Conservation (phyloP, 495 filamentous ascomycete species). For the Aspergillus panamensis region DNA sequence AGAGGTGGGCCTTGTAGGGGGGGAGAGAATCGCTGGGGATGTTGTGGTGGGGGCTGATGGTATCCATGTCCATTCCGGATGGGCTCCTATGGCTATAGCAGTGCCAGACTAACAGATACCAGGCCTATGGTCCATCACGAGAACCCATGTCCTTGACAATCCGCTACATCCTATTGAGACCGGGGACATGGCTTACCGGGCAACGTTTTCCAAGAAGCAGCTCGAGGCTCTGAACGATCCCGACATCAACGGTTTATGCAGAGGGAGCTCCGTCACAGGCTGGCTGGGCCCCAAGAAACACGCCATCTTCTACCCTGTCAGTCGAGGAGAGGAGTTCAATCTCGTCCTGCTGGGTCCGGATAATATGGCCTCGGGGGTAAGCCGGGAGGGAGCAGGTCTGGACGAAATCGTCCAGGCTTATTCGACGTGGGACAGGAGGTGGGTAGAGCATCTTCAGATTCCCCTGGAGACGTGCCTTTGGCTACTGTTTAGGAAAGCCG, state of each 20-base stretch:
- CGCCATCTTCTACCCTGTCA: conserved; percentile 1
- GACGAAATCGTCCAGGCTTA: not conserved
- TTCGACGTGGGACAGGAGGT: not conserved
- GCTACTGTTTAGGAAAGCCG: too few relatives aligned
- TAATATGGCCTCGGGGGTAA: not conserved
- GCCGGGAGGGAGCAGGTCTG: not conserved
- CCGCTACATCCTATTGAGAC: not conserved
- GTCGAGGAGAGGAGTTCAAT: not conserved
- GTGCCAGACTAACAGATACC: not conserved
- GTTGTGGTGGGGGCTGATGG: not conserved
- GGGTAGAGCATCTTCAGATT: too few relatives aligned
- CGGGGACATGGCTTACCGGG: not conserved
- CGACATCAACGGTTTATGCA: not conserved
- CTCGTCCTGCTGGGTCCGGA: not conserved
- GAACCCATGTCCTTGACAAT: not conserved
- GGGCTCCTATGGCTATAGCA: not conserved
- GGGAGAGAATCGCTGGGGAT: not conserved
- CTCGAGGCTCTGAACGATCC: not conserved
- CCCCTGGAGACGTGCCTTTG: too few relatives aligned
- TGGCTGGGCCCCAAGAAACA: conserved; percentile 6
- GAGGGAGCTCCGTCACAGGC: not conserved
- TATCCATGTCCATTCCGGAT: not conserved
- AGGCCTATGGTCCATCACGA: not conserved
- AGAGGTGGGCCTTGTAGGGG: not conserved
- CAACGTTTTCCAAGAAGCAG: not conserved